A percentile compares a stretch with the other conserved stretches of the same genome.
Evolutionary conservation across 73 alveolate genomes (phyloP).

Genomic region (Diophrys appendiculata): DNA sequence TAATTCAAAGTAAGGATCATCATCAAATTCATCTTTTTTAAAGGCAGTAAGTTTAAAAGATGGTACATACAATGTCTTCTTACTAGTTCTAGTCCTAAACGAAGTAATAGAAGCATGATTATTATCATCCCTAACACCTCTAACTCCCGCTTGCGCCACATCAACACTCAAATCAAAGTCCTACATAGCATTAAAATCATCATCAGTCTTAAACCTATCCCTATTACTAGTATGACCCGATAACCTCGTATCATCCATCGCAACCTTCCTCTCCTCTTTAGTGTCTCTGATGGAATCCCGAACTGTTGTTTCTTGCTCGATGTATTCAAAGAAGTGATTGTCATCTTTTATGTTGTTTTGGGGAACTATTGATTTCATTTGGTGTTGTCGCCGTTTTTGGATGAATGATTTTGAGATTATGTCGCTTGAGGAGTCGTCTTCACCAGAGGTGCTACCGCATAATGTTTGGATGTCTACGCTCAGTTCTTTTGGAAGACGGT

Average conservation of each 20-base stretch:
- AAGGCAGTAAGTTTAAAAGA: slow-evolving; percentile 4
- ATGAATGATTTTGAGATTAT: not conserved
- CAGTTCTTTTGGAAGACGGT: slow-evolving; percentile 8
- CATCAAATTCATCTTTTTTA: slow-evolving; percentile 32
- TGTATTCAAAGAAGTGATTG: too few species aligned
- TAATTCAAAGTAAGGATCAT: slow-evolving; percentile 63
- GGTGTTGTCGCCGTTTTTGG: not conserved
- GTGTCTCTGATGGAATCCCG: too few species aligned
- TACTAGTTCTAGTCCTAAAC: slow-evolving; percentile 1
- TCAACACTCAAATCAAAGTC: not conserved
- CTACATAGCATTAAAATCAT: not conserved
- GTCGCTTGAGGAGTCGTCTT: not conserved
- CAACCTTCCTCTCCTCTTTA: not conserved
- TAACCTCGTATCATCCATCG: not conserved
- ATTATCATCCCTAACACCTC: not conserved
- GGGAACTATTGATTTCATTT: too few species aligned
- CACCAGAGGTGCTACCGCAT: not conserved
- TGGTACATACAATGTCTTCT: not conserved
- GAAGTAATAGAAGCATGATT: not conserved
- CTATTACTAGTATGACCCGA: not conserved
- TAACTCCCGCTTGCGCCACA: not conserved
- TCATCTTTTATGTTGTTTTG: too few species aligned
- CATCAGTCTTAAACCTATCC: too few species aligned
- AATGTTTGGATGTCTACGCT: not conserved
- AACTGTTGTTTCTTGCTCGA: too few species aligned